phyloP scores from a whole-genome alignment of 345 rosid species.

The Eucalyptus coolabah region DNA sequence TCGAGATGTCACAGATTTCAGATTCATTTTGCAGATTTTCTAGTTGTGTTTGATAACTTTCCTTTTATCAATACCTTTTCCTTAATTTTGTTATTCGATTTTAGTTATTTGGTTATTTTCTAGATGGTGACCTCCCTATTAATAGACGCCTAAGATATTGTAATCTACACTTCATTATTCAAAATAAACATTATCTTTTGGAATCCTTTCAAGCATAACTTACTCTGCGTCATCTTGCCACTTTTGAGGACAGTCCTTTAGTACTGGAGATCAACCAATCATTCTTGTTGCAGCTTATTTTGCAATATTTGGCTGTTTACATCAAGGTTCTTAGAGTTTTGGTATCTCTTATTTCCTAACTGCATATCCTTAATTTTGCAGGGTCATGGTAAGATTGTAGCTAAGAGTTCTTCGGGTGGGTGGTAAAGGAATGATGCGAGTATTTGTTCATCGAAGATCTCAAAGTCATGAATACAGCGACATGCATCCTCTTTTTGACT shows the following conservation, averaged over 20 bases:
- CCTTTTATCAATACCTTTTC: no score
- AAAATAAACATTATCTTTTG: no score
- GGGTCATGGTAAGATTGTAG: background rate
- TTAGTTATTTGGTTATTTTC: no score
- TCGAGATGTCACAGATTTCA: no score
- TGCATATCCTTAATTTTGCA: background rate
- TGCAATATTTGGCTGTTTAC: background rate
- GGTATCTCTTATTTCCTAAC: background rate
- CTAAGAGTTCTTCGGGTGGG: background rate
- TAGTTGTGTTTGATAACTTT: no score
- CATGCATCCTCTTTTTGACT: background rate
- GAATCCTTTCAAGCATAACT: no score
- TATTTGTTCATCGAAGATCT: background rate
- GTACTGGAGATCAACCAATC: background rate
- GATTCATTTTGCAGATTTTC: no score
- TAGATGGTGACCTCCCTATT: no score
- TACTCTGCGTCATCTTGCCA: slow-evolving; percentile 21
- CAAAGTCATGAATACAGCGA: background rate
- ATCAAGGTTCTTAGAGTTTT: background rate
- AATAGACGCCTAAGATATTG: no score
- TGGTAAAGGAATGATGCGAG: background rate
- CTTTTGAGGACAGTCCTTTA: slow-evolving; percentile 10
- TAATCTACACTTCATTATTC: no score
- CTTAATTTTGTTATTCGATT: no score
- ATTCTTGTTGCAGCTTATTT: background rate